Base-by-base conservation (phyloP, 2,329 filamentous ascomycete genomes). In the Claviceps fusiformis region DNA sequence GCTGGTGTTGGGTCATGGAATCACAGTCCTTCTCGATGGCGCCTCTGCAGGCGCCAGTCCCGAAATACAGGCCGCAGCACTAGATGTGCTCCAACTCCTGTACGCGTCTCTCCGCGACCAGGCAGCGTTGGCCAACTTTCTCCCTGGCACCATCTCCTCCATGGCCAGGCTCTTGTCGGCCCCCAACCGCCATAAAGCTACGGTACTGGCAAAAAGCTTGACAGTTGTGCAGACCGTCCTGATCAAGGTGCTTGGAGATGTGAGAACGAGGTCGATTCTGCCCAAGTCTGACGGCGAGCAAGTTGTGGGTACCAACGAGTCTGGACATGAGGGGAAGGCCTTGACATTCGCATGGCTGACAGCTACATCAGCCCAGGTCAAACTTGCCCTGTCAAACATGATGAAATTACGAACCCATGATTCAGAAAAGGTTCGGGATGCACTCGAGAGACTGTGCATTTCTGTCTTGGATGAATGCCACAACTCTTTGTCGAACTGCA, bases 121-220 rank as follows among this genome's bases (percentile, higher is more conserved):
- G 50, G 79, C 86, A n/a, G 82, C 87, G 2, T 73, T 95, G 55
- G 88, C 89, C 10, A 91, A 81, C 58, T 93, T 98, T 63, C 75
- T 97, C 46, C 93, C 95, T 0, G 89, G 91, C 10, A 89, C 89
- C 0, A 81, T 95, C 0, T 97, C 93, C 3, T 82, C 83, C 1
- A 72, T 98, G 29, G 84, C 86, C 2, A 91, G 86, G 63, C 73
- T 89, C 0, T 71, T 95, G 52, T 85, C 86, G 5, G 82, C 82
- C 0, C 86, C 84, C 0, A 80, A 79, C 45, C 76, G 78, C 11
- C 71, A 75, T 48, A 81, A 78, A 61, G 68, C 67, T 1, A 68
- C 77, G 45, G 78, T 95, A 0, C 72, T 97, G 7, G 71, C 83
- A 29, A 72, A 72, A 55, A 80, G 80, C 19, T 65, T 95, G 8